Evolutionary conservation across 768 basidiomycete genomes (phyloP), one percentile per base, ranked within the genome.

Genomic region (Mycena rebaudengoi): DNA sequence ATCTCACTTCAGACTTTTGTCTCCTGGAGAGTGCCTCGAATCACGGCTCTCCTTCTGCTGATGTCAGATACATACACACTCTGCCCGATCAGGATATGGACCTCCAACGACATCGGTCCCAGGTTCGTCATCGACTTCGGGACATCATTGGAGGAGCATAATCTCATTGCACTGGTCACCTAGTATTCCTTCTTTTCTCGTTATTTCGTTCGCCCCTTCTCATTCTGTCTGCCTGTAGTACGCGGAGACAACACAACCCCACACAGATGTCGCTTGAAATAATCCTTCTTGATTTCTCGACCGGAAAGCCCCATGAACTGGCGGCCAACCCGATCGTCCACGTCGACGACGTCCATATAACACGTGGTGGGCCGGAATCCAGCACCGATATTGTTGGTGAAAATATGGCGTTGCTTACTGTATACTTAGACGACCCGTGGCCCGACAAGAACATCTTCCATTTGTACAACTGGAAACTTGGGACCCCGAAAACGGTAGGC

Each of bases 161-260:
- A 67, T 43, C 56, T 67, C 4, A 67, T 67, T 32, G 65, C 61
- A 7, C 41, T 67, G 13, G 56, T 55, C 10, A 67, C 60, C 12
- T 61, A 45, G 59, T 60, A 35, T 16, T 5, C 30, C 5, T 13
- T 51, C 7, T 2, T 30, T 20, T 37, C 21, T 37, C 16, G 0
- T 33, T 14, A 30, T 14, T 8, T 7, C 18, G 11, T 35, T 23
- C 20, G 7, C 7, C 40, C 13, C 11, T 43, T 50, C 12, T 39
- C 21, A 50, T 1, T 7, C 5, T 23, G 26, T 32, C 20, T 16
- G 40, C 7, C 7, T 43, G 18, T 43, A 62, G 61, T 20, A 56
- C 61, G 18, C 23, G n/a, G 7, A 32, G 30, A 29, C 41, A 39
- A 7, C 18, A 20, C 26, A 23, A 8, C 3, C 20, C 54, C 39